These are phyloP conservation scores for Neopestalotiopsis sp. DNA, from an alignment of 2,329 filamentous ascomycete species.

Conservation along the genomic window DNA sequence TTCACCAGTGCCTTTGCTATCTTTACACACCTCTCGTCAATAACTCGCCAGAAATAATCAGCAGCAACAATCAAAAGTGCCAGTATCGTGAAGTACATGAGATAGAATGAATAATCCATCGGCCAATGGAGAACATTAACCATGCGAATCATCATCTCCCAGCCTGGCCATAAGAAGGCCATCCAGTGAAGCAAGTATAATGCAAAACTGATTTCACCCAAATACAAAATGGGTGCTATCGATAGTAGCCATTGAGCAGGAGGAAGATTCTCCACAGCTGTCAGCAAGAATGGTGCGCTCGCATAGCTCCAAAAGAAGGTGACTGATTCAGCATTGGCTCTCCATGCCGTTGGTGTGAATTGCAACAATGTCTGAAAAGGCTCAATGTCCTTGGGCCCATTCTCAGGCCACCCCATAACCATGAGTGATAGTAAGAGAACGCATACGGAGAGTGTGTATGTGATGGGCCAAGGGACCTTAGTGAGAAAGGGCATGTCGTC, in stretches of 20 bases:
- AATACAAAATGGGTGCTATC: neutral
- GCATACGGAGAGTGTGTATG: neutral
- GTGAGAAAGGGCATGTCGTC: neutral
- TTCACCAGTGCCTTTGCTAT: neutral
- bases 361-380: neutral
- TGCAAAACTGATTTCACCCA: conserved; percentile 15
- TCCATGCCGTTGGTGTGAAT: neutral
- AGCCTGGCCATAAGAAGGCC: neutral
- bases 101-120: neutral
- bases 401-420: conserved; percentile 1
- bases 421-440: neutral
- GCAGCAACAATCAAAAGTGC: conserved; percentile 3
- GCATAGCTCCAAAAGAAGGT: conserved; percentile 1
- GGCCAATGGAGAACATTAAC: neutral
- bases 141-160: neutral
- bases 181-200: conserved; percentile 17
- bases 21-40: conserved; percentile 12
- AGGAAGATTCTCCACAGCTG: conserved; percentile 6
- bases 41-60: conserved; percentile 3
- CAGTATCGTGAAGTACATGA: neutral
- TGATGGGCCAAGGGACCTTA: neutral
- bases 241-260: conserved; percentile 4
- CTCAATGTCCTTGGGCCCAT: neutral
- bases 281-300: neutral
- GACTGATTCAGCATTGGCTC: neutral